Conservation (phyloP, 441 rosid species). For the Erodium moschatum region DNA sequence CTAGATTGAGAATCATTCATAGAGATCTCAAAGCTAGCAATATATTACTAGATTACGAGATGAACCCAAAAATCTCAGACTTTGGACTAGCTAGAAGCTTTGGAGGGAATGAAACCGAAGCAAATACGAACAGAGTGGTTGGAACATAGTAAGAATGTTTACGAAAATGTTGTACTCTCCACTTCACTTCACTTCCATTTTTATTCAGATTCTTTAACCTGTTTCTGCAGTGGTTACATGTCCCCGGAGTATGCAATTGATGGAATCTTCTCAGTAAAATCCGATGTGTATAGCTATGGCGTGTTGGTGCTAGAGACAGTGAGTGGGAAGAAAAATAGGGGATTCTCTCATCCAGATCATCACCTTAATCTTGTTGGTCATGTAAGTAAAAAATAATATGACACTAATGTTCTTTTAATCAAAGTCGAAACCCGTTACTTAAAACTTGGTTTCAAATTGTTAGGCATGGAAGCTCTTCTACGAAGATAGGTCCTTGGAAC, state of each 20-base stretch:
- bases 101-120: not conserved
- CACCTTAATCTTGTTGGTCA: slow-evolving; percentile 10
- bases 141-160: not conserved
- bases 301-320: slow-evolving; percentile 13
- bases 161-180: not conserved
- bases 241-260: slow-evolving; percentile 15
- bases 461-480: slow-evolving; percentile 17
- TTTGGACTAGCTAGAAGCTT: not conserved
- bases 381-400: not conserved
- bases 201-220: not conserved
- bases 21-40: slow-evolving; percentile 6
- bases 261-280: slow-evolving; percentile 17
- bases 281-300: slow-evolving; percentile 14
- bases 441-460: not conserved
- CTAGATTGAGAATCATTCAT: slow-evolving; percentile 14
- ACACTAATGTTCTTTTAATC: not conserved
- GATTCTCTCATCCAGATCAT: slow-evolving; percentile 14
- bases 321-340: slow-evolving; percentile 17
- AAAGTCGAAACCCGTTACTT: not conserved
- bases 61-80: not conserved
- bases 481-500: slow-evolving; percentile 11
- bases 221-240: too few relatives aligned
- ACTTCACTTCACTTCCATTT: not conserved
- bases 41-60: not conserved
- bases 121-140: not conserved